phyloP scores from a whole-genome alignment of 2,329 filamentous ascomycete species.

The Colletotrichum tanaceti region DNA sequence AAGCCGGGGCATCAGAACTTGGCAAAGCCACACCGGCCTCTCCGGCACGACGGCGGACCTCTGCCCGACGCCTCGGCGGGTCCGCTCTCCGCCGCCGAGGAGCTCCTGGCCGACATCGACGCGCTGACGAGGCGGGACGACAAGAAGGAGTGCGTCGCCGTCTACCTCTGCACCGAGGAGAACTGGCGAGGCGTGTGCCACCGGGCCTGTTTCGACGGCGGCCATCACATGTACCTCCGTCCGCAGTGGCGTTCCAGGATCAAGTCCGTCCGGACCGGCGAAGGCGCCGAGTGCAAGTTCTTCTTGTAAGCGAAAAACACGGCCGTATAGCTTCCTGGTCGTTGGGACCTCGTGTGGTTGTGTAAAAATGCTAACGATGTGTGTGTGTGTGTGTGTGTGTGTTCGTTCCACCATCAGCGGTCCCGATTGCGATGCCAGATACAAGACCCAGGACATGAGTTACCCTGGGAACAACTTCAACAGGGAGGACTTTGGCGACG shows the following conservation, averaged over 20 bases:
- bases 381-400: too few relatives aligned
- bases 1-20: neutral
- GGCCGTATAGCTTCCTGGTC: too few relatives aligned
- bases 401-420: neutral
- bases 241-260: neutral
- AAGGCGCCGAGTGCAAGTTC: constrained; percentile 1
- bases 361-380: neutral
- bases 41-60: neutral
- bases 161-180: constrained; percentile 2
- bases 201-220: constrained; percentile 3
- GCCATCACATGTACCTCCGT: neutral
- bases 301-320: too few relatives aligned
- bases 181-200: constrained; percentile 7
- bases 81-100: neutral
- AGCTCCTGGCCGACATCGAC: neutral
- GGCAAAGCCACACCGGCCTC: neutral
- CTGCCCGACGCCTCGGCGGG: neutral
- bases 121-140: neutral
- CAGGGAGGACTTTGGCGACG: neutral
- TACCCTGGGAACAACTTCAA: constrained; percentile 1
- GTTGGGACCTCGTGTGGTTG: too few relatives aligned
- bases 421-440: neutral
- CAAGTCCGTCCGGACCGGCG: constrained; percentile 1
- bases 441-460: neutral
- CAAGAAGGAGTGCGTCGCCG: neutral